Percentiles rank a stretch among this genome's conserved stretches.
Conservation (phyloP, 2,329 filamentous ascomycete genomes). For the Chrysosporium queenslandicum region DNA sequence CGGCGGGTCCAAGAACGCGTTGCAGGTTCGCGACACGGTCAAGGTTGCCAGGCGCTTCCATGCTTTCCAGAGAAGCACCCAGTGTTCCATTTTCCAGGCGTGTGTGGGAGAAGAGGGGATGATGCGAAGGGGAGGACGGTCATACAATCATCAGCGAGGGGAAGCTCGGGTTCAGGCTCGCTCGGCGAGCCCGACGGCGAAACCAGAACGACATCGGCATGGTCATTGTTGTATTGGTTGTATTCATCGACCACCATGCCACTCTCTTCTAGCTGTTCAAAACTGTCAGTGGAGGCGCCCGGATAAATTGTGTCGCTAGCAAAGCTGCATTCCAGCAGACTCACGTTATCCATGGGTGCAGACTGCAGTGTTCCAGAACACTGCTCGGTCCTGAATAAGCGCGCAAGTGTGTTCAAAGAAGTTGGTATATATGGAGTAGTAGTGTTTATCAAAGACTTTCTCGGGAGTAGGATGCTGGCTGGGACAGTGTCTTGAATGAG, state of each 20-base stretch:
- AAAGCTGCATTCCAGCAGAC: background rate
- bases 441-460: background rate
- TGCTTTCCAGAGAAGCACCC: background rate
- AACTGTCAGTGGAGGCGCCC: background rate
- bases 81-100: background rate
- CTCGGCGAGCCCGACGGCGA: slow-evolving; percentile 51
- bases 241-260: slow-evolving; percentile 54
- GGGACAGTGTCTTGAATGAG: background rate
- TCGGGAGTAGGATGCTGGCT: background rate
- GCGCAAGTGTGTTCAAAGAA: no score
- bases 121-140: background rate
- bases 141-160: slow-evolving; percentile 50
- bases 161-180: slow-evolving; percentile 45
- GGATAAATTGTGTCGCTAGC: no score
- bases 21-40: background rate
- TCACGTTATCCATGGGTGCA: slow-evolving; percentile 15
- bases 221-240: slow-evolving; percentile 51
- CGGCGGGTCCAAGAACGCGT: background rate
- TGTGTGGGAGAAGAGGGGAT: background rate
- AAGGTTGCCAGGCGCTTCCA: background rate
- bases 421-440: background rate
- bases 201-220: slow-evolving; percentile 53
- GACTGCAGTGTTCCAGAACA: background rate
- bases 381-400: background rate
- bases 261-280: slow-evolving; percentile 35